phyloP scores from a whole-genome alignment of 495 filamentous ascomycete genomes.

The Xylaria venustula region DNA sequence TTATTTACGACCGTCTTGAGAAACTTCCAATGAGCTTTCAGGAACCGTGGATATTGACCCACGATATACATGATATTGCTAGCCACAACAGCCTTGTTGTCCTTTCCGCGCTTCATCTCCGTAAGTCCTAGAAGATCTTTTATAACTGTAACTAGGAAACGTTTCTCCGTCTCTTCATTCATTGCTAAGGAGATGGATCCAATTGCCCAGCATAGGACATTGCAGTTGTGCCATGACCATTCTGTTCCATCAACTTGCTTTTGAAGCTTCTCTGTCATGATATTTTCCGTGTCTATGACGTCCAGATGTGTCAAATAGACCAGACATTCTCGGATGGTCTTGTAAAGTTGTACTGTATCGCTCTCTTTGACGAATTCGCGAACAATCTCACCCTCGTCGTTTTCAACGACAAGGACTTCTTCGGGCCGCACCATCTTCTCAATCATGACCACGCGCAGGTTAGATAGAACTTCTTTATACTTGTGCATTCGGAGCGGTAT shows the following conservation, averaged over 20 bases:
- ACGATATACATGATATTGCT: conserved; percentile 99
- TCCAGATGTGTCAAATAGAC: conserved; percentile 98
- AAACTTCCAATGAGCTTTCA: conserved; percentile 99
- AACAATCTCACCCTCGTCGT: conserved; percentile 98
- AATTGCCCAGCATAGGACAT: conserved; percentile 98
- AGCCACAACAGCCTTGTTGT: conserved; percentile 98
- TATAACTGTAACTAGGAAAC: conserved; percentile 96
- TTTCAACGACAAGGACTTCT: conserved; percentile 98
- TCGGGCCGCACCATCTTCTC: conserved; percentile 99
- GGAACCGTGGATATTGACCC: conserved; percentile 94
- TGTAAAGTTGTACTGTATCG: conserved; percentile 98
- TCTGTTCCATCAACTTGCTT: conserved; percentile 92
- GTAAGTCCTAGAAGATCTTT: conserved; percentile 98
- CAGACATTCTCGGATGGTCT: conserved; percentile 94
- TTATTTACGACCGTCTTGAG: conserved; percentile 99
- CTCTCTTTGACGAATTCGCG: conserved; percentile 99
- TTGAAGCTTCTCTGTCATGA: conserved; percentile 97
- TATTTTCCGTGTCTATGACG: conserved; percentile 93
- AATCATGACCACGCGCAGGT: conserved; percentile 96
- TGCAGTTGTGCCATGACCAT: conserved; percentile 99
- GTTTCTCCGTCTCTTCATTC: conserved; percentile 99
- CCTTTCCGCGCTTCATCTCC: conserved; percentile 98
- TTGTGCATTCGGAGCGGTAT: conserved; percentile 96
- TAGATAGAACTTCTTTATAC: conserved; percentile 89
- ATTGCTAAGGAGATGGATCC: conserved; percentile 97